Conservation (phyloP, 2,329 filamentous ascomycete genomes). For the Talaromyces verruculosus region DNA sequence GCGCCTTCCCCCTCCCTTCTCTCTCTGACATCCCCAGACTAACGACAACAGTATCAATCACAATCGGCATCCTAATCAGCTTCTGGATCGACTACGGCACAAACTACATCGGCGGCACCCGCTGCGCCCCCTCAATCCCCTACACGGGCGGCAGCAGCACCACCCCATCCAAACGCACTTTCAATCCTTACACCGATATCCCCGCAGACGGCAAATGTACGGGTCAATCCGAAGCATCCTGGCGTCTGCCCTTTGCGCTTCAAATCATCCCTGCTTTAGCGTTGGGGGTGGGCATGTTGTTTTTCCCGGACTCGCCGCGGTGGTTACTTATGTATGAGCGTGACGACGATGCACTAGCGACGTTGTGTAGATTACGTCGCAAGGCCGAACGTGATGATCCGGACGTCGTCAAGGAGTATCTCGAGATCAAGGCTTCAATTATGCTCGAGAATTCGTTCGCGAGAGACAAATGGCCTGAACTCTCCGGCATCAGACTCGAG, state of each 20-base stretch:
- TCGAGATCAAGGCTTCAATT: constrained; percentile 51
- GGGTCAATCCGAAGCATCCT: constrained; percentile 51
- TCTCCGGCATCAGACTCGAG: constrained; percentile 34
- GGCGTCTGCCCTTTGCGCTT: constrained; percentile 50
- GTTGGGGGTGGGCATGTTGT: constrained; percentile 44
- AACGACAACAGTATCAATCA: constrained; percentile 44
- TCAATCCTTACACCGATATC: constrained; percentile 45
- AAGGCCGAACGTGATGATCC: constrained; percentile 45
- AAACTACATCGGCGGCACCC: constrained; percentile 45
- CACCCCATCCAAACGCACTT: constrained; percentile 38
- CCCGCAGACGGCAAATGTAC: constrained; percentile 47
- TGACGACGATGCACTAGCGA: constrained; percentile 50
- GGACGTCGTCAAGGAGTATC: constrained; percentile 52
- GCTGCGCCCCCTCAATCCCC: constrained; percentile 51
- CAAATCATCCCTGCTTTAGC: constrained; percentile 46
- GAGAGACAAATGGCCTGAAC: constrained; percentile 30
- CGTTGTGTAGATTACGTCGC: constrained; percentile 51
- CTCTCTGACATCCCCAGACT: not conserved
- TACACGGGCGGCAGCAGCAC: constrained; percentile 43
- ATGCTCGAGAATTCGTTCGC: constrained; percentile 39
- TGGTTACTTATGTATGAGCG: constrained; percentile 54
- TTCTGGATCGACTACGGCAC: constrained; percentile 48
- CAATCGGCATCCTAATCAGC: constrained; percentile 39
- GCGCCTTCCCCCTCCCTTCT: constrained; percentile 9
- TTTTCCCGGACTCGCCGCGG: constrained; percentile 58